Conservation (phyloP, 495 filamentous ascomycete genomes). For the Bacidia gigantensis region DNA sequence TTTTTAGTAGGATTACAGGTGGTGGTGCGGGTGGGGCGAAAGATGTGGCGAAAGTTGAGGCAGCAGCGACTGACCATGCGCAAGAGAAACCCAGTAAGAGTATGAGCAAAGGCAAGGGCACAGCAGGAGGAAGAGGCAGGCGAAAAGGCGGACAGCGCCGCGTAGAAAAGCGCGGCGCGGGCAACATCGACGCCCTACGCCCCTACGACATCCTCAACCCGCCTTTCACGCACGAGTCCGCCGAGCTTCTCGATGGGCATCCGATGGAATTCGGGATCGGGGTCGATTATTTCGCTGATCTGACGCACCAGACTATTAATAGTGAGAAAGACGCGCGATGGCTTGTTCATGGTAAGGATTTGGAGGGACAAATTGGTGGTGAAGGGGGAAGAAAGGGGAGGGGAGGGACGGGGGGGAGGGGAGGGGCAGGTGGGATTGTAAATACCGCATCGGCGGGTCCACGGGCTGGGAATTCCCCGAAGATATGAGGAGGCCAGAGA, state of each 20-base stretch:
- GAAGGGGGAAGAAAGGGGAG: no score
- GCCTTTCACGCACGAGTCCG: background rate
- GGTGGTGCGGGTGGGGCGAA: no score
- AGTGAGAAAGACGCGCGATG: slow-evolving; percentile 5
- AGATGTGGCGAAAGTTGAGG: background rate
- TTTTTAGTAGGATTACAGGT: no score
- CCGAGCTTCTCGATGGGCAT: background rate
- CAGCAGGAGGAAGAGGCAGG: no score
- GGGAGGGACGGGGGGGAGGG: no score
- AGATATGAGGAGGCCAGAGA: no score
- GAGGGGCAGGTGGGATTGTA: no score
- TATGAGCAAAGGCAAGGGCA: no score
- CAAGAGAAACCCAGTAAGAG: background rate
- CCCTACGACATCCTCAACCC: background rate
- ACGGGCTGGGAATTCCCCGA: no score
- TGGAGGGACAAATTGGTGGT: background rate
- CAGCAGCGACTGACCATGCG: background rate
- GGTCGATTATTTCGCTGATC: slow-evolving; percentile 4
- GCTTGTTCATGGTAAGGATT: slow-evolving; percentile 1
- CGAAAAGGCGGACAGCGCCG: no score
- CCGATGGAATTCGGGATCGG: slow-evolving; percentile 6
- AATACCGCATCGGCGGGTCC: no score
- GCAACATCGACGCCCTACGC: background rate
- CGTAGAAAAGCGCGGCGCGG: background rate
- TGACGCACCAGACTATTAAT: slow-evolving; percentile 3